These are phyloP conservation scores for Endocladia muricata DNA, from an alignment of 31 red algal species.

Conservation along the genomic window DNA sequence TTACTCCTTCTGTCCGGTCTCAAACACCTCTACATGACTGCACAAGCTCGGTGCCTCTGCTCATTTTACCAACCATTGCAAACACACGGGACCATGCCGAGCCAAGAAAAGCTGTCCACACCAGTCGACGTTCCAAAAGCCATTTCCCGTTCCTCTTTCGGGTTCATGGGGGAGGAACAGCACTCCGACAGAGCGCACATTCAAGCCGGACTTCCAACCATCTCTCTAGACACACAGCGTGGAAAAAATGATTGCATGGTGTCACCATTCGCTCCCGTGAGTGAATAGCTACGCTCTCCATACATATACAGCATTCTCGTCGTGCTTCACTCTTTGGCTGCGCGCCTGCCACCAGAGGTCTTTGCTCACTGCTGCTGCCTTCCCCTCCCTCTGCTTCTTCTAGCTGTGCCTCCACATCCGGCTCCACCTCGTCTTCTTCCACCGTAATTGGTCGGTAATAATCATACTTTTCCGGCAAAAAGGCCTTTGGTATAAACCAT, in stretches of 20 bases:
- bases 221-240: conserved; percentile 68
- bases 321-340: conserved; percentile 10
- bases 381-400: conserved; percentile 12
- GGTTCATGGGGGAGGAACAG: conserved; percentile 80
- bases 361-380: background rate
- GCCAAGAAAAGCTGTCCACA: no score
- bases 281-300: conserved; percentile 60
- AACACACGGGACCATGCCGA: no score
- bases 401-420: conserved; percentile 16
- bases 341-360: background rate
- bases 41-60: no score
- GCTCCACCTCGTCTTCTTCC: conserved; percentile 45
- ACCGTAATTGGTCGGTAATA: conserved; percentile 72
- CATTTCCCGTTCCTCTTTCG: no score
- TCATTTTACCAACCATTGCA: no score
- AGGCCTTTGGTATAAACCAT: conserved; percentile 88
- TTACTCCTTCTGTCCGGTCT: no score
- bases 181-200: conserved; percentile 76
- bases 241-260: conserved; percentile 88
- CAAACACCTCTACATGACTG: no score
- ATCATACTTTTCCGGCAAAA: conserved; percentile 90
- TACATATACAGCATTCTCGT: conserved; percentile 90
- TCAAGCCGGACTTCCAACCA: conserved; percentile 83
- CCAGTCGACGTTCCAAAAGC: no score
- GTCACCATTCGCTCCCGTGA: conserved; percentile 71